phyloP scores from a whole-genome alignment of 768 basidiomycete species.

The Lactifluus rugatus region DNA sequence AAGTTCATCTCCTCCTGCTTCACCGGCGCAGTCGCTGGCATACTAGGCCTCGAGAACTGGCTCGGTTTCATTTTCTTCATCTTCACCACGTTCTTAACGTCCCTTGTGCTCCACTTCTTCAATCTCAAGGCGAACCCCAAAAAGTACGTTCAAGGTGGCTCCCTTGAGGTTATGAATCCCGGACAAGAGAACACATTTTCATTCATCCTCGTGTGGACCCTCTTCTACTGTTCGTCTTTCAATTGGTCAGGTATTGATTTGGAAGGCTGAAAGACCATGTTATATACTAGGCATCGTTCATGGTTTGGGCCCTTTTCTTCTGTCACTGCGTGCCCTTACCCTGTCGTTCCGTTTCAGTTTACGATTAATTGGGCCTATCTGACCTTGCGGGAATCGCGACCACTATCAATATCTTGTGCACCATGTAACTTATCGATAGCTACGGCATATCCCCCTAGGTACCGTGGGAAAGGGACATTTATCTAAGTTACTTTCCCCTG shows the following conservation, averaged over 20 bases:
- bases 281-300: conserved; percentile 36
- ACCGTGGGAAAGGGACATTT: not conserved
- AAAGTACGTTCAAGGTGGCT: conserved; percentile 54
- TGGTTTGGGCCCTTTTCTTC: conserved; percentile 16
- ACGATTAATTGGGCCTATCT: not conserved
- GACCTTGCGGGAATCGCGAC: not conserved
- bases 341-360: not conserved
- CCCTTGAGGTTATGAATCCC: conserved; percentile 64
- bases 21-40: conserved; percentile 79
- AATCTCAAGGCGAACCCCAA: conserved; percentile 61
- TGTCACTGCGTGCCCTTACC: not conserved
- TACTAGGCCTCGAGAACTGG: conserved; percentile 82
- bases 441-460: not conserved
- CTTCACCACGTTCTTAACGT: conserved; percentile 54
- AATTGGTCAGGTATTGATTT: not conserved
- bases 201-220: conserved; percentile 88
- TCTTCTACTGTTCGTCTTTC: conserved; percentile 69
- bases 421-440: not conserved
- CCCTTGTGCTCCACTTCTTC: conserved; percentile 51
- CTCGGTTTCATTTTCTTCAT: conserved; percentile 75
- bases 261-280: conserved; percentile 10
- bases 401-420: not conserved
- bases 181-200: conserved; percentile 88
- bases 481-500: not conserved
- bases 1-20: conserved; percentile 81